A percentile compares a stretch with the other conserved stretches of the same genome.
phyloP scores from a whole-genome alignment of 2,329 filamentous ascomycete genomes.

The Lasiodiplodia sp. region DNA sequence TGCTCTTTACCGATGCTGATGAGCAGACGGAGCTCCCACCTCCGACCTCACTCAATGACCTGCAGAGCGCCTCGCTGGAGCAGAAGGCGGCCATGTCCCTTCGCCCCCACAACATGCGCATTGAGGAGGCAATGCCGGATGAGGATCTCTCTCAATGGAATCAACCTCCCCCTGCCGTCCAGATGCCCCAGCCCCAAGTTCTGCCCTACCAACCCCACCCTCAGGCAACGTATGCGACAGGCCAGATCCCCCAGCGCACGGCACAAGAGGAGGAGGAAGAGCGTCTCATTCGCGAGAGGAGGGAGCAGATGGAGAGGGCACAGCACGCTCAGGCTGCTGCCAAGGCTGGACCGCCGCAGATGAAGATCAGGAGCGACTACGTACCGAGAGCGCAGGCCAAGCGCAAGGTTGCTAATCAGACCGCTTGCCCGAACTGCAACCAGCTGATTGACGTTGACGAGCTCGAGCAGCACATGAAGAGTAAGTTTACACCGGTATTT shows the following conservation, averaged over 20 bases:
- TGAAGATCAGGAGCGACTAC: constrained; percentile 94
- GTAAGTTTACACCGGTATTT: constrained; percentile 52
- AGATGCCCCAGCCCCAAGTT: constrained; percentile 40
- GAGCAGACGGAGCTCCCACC: constrained; percentile 86
- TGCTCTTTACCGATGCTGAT: constrained; percentile 88
- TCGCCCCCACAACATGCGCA: constrained; percentile 75
- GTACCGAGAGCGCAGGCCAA: constrained; percentile 82
- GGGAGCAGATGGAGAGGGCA: constrained; percentile 64
- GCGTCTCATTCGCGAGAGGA: constrained; percentile 46
- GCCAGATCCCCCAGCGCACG: constrained; percentile 42
- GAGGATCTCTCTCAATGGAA: constrained; percentile 18
- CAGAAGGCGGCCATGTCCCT: constrained; percentile 93
- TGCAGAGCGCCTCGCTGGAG: constrained; percentile 93
- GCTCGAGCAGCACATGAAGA: constrained; percentile 90
- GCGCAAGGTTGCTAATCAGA: constrained; percentile 69
- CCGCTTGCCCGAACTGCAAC: constrained; percentile 90
- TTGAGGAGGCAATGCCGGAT: constrained; percentile 92
- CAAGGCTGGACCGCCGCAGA: constrained; percentile 70
- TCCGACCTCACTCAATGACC: constrained; percentile 86
- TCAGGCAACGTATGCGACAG: constrained; percentile 40
- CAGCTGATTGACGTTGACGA: constrained; percentile 88
- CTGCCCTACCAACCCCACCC: constrained; percentile 39
- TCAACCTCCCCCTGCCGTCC: constrained; percentile 41
- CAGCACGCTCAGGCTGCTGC: constrained; percentile 82
- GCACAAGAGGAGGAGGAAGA: constrained; percentile 50